Base-by-base conservation (phyloP, 106 monocot species). In the Hemerocallis citrina region DNA sequence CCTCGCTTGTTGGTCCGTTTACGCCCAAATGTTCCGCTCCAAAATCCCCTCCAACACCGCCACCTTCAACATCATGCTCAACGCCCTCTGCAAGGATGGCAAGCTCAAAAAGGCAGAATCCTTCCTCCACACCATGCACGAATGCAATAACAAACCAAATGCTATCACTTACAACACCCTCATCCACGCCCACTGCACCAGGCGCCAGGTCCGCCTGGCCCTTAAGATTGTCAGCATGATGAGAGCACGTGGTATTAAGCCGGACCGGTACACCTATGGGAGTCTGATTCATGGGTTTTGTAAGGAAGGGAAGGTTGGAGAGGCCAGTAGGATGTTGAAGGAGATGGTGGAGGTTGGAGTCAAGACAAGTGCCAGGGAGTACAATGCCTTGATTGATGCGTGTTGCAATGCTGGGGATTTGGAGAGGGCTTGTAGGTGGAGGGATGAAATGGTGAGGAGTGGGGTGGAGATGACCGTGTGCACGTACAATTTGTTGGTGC, bases 61-160 rank as follows among this genome's bases (percentile, higher is more conserved):
- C 39, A 95, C 94, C 24, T 95, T 73, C 71, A 95, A 95, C 40
- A 81, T 95, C 40, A 95, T 95, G 94, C 71, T 95, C 48, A 81
- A 81, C 64, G 79, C 72, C 44, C 73, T 89, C 27, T 95, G 55
- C 69, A 80, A 72, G 67, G 68, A 86, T 57, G 83, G 83, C 24
- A 95, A 95, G 68, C 52, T 86, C 31, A 76, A 46, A 45, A 89
- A 89, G 62, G 94, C 89, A 0, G 62, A 50, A 67, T 69, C 65
- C 28, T 86, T 95, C 61, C 21, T 95, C 4, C 61, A 66, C 28
- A 63, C 55, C 73, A 83, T 95, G 94, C 78, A 83, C 71, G 74
- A 58, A 4, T 79, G 34, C 0, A 85, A 88, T 0, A 21, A 84
- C 40, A 51, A 37, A 6, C 94, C 94, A 0, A 89, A 70, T 17